phyloP scores from a whole-genome alignment of 306 rosid genomes.

The Malus sylvestris region DNA sequence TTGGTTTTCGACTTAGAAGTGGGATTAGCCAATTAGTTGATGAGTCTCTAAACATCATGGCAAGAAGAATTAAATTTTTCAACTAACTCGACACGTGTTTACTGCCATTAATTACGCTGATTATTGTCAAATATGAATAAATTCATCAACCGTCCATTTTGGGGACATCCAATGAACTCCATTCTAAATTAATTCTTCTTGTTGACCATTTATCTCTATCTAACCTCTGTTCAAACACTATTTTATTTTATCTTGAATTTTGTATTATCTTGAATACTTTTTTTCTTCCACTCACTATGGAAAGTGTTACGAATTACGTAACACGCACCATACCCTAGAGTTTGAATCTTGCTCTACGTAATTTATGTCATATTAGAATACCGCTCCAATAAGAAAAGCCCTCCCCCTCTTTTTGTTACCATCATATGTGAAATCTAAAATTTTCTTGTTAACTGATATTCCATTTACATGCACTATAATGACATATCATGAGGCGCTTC shows the following conservation, averaged over 20 bases:
- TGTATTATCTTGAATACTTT: too few species aligned
- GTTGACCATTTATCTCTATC: not conserved
- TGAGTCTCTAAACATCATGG: not conserved
- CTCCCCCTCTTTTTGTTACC: too few species aligned
- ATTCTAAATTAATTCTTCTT: not conserved
- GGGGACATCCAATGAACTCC: not conserved
- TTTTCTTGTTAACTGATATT: too few species aligned
- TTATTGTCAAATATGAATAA: not conserved
- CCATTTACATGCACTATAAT: too few species aligned
- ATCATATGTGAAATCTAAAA: too few species aligned
- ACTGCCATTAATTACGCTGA: not conserved
- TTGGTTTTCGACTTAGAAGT: not conserved
- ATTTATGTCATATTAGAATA: not conserved
- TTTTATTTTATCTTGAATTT: not conserved
- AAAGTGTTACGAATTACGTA: not conserved
- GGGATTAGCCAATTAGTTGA: not conserved
- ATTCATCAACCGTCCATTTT: not conserved
- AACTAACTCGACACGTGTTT: not conserved
- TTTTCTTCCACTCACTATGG: too few species aligned
- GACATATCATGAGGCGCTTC: conserved; percentile 29
- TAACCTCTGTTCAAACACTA: not conserved
- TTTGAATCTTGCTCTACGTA: not conserved
- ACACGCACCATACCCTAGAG: not conserved
- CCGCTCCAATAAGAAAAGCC: too few species aligned
- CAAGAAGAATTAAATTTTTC: too few species aligned